These are phyloP conservation scores for Edaphochlamys debaryana DNA, from an alignment of 139 green algal species.

Conservation along the genomic window DNA sequence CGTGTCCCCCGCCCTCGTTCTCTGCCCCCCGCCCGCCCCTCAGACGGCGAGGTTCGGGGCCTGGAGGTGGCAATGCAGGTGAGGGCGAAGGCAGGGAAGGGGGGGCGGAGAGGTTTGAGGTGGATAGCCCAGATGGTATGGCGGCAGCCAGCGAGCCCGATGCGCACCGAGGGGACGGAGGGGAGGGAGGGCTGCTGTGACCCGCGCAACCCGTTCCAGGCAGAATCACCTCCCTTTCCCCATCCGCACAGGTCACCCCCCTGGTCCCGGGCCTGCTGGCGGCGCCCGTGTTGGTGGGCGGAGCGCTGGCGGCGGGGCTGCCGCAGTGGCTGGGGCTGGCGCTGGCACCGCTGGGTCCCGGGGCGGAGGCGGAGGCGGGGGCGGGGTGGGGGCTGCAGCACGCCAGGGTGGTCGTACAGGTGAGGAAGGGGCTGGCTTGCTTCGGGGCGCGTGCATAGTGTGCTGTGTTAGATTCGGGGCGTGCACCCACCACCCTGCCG, in stretches of 20 bases:
- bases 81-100: too few relatives aligned
- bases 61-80: constrained; percentile 23
- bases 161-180: too few relatives aligned
- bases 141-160: too few relatives aligned
- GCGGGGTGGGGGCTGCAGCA: background rate
- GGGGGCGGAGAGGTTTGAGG: too few relatives aligned
- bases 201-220: too few relatives aligned
- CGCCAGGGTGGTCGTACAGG: background rate
- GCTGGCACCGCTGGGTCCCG: background rate
- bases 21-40: background rate
- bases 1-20: background rate
- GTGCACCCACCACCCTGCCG: too few relatives aligned
- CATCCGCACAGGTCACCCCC: background rate
- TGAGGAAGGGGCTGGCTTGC: background rate
- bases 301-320: constrained; percentile 9
- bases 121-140: too few relatives aligned
- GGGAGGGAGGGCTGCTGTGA: too few relatives aligned
- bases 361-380: background rate
- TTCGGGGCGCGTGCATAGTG: too few relatives aligned
- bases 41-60: constrained; percentile 28
- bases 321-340: constrained; percentile 33
- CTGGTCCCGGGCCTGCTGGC: background rate
- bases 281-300: constrained; percentile 12
- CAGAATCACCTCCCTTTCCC: too few relatives aligned
- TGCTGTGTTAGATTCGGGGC: too few relatives aligned